A percentile compares a stretch with the other conserved stretches of the same genome.
phyloP scores from a whole-genome alignment of 148 eudicot species.

The Rhododendron vialii region DNA sequence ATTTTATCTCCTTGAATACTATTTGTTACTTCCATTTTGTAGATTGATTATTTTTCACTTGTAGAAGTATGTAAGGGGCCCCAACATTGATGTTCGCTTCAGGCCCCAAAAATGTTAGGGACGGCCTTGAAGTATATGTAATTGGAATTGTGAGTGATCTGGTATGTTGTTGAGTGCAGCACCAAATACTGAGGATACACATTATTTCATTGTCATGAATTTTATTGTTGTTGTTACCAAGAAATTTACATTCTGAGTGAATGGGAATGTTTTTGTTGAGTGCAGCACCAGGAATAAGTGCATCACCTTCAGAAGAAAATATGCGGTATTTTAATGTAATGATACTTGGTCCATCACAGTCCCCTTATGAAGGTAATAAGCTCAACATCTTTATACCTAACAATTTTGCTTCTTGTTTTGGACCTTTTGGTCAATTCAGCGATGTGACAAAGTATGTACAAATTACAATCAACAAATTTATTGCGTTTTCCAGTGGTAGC shows the following conservation, averaged over 20 bases:
- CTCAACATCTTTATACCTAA: not conserved
- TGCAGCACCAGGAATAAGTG: slow-evolving; percentile 98
- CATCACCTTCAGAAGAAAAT: slow-evolving; percentile 93
- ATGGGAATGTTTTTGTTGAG: slow-evolving; percentile 11
- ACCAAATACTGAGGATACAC: not conserved
- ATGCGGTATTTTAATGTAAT: slow-evolving; percentile 95
- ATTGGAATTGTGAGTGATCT: not conserved
- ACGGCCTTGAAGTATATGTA: not conserved
- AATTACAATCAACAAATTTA: not conserved
- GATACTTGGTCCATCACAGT: slow-evolving; percentile 96
- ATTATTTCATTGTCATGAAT: not conserved
- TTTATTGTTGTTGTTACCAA: not conserved
- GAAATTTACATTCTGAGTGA: not conserved
- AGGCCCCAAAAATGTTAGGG: not conserved
- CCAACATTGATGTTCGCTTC: not conserved
- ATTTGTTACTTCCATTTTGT: too few relatives aligned
- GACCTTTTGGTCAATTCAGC: not conserved
- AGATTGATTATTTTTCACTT: too few relatives aligned
- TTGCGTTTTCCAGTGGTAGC: not conserved
- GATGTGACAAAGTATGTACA: not conserved
- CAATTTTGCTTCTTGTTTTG: not conserved
- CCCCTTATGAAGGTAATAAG: slow-evolving; percentile 90
- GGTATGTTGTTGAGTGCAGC: not conserved
- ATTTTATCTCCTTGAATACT: not conserved
- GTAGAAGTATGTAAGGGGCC: not conserved